Conservation (phyloP, 371 early-diverging fungal genomes). For the Zancudomyces culisetae region DNA sequence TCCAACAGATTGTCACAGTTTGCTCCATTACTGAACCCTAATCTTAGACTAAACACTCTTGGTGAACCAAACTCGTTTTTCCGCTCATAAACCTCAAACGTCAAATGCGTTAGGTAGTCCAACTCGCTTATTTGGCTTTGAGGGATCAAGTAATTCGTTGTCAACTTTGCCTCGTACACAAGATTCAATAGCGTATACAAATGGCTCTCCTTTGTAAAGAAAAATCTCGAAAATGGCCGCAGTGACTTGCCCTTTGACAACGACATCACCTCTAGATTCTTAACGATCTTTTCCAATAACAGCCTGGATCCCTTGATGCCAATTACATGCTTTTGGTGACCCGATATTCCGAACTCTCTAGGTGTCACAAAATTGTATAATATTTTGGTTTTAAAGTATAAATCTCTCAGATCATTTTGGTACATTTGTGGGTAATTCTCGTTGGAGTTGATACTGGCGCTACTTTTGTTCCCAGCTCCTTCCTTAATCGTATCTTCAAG, state of each 20-base stretch:
- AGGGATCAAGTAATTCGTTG: slow-evolving; percentile 46
- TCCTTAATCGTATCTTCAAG: too few relatives aligned
- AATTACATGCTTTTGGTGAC: slow-evolving; percentile 69
- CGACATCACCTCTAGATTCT: slow-evolving; percentile 39
- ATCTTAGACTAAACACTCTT: slow-evolving; percentile 67
- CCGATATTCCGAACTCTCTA: slow-evolving; percentile 75
- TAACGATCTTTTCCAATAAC: slow-evolving; percentile 52
- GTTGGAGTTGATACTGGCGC: too few relatives aligned
- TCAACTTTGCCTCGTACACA: slow-evolving; percentile 66
- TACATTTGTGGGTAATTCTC: slow-evolving; percentile 13
- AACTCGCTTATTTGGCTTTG: slow-evolving; percentile 60
- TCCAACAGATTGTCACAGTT: slow-evolving; percentile 79
- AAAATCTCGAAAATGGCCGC: slow-evolving; percentile 62
- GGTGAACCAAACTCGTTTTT: slow-evolving; percentile 26
- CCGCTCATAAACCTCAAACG: slow-evolving; percentile 89
- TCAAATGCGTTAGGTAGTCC: slow-evolving; percentile 85
- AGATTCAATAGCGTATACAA: slow-evolving; percentile 77
- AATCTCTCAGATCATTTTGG: slow-evolving; percentile 28
- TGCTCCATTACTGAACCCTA: slow-evolving; percentile 84
- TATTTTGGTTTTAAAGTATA: slow-evolving; percentile 63
- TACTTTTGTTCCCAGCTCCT: too few relatives aligned
- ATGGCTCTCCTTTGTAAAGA: slow-evolving; percentile 93
- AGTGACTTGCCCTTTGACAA: slow-evolving; percentile 3
- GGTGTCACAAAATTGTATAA: slow-evolving; percentile 88
- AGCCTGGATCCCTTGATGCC: slow-evolving; percentile 61